Percentiles rank a stretch among this genome's conserved stretches.
These are phyloP conservation scores for Penicillium longicatenatum DNA, from an alignment of 495 filamentous ascomycete species.

Conservation along the genomic window DNA sequence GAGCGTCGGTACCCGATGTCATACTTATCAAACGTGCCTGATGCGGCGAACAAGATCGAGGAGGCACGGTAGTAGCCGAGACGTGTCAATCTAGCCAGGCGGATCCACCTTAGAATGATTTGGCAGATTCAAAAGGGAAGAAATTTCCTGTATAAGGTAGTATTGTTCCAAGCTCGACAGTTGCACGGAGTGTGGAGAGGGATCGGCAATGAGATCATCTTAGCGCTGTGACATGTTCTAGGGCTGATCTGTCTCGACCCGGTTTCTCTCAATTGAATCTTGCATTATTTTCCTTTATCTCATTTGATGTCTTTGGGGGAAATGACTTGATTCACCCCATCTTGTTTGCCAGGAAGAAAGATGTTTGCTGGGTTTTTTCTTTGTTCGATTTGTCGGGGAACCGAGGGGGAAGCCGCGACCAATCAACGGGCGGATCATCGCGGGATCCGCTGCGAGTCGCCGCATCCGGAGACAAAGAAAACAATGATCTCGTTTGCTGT, in stretches of 20 bases:
- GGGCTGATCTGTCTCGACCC: neutral
- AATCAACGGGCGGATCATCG: conserved; percentile 5
- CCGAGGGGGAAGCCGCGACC: conserved; percentile 10
- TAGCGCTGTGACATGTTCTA: neutral
- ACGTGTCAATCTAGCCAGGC: conserved; percentile 8
- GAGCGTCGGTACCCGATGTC: conserved; percentile 19
- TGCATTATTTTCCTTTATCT: neutral
- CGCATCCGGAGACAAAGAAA: conserved; percentile 49
- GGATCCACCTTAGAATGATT: conserved; percentile 7
- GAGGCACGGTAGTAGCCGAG: conserved; percentile 27
- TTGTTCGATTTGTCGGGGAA: conserved; percentile 19
- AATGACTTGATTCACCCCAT: too few relatives aligned
- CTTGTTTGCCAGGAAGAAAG: neutral
- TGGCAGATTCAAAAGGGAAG: neutral
- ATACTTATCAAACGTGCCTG: conserved; percentile 5
- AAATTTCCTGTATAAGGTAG: conserved; percentile 11
- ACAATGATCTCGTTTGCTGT: conserved; percentile 32
- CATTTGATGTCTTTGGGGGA: too few relatives aligned
- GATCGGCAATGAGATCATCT: conserved; percentile 21
- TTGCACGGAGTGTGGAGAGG: conserved; percentile 11
- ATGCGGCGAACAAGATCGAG: conserved; percentile 15
- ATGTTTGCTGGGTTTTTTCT: neutral
- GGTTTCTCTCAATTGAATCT: neutral
- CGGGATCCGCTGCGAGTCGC: conserved; percentile 28
- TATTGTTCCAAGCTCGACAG: conserved; percentile 18